These are phyloP conservation scores for Pyricularia pennisetigena DNA, from an alignment of 2,329 filamentous ascomycete genomes.

Conservation along the genomic window DNA sequence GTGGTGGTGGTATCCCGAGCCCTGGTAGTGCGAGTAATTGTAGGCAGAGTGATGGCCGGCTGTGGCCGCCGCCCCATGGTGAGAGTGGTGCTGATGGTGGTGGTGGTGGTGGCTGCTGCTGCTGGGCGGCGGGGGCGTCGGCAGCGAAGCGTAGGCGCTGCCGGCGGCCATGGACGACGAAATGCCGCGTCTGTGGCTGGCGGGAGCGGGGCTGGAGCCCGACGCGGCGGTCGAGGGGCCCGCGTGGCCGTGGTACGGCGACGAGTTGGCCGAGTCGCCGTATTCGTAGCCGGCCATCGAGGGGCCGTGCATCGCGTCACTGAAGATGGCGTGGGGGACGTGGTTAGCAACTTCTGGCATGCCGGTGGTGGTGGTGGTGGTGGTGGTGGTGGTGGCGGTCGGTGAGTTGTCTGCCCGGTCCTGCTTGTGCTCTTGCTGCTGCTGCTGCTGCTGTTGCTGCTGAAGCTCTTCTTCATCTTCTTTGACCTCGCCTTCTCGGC, in stretches of 20 bases:
- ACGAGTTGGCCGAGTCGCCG: not conserved
- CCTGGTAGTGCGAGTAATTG: not conserved
- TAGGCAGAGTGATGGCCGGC: not conserved
- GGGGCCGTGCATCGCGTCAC: not conserved
- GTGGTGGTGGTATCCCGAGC: not conserved
- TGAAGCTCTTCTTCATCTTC: not conserved
- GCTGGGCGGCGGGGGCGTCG: not conserved
- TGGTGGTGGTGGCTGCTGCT: not conserved
- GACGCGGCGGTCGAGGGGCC: not conserved
- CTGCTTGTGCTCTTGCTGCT: not conserved
- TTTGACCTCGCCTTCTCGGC: not conserved
- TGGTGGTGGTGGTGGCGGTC: not conserved
- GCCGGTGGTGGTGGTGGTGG: not conserved
- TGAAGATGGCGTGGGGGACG: not conserved
- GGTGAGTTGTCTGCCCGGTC: not conserved
- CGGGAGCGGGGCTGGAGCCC: not conserved
- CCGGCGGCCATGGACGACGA: not conserved
- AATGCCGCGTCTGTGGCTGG: not conserved
- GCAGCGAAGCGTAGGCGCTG: not conserved
- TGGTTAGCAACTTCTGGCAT: conserved; percentile 1
- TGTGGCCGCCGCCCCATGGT: not conserved
- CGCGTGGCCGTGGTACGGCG: not conserved
- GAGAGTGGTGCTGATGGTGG: not conserved
- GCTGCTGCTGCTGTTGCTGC: no score
- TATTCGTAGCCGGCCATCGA: conserved; percentile 1